Percentiles rank a stretch among this genome's conserved stretches.
phyloP scores from a whole-genome alignment of 208 protist genomes.

The Trypanosoma lewisi region DNA sequence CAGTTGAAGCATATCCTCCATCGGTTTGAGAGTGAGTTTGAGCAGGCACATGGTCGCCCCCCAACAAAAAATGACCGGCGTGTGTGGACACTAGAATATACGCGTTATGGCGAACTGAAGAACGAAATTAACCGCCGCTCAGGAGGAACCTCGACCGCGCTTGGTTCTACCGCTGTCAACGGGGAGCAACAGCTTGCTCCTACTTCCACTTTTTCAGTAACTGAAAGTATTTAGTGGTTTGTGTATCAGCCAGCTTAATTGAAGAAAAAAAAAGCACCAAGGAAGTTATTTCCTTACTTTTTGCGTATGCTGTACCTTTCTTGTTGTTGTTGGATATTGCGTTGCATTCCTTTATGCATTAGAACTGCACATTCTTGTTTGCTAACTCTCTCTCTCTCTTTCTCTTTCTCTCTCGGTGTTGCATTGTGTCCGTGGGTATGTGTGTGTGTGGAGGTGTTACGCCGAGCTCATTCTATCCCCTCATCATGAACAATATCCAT shows the following conservation, averaged over 20 bases:
- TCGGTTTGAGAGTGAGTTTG: conserved; percentile 79
- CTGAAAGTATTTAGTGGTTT: background rate
- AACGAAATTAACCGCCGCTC: conserved; percentile 57
- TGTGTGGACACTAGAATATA: conserved; percentile 59
- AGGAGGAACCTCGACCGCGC: too few relatives aligned
- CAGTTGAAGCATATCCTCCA: conserved; percentile 76
- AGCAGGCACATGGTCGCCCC: conserved; percentile 43
- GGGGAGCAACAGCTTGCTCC: background rate
- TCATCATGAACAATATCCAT: too few relatives aligned
- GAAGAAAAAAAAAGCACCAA: too few relatives aligned
- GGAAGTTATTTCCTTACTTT: too few relatives aligned
- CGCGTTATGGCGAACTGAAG: conserved; percentile 78
- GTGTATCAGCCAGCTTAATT: background rate
- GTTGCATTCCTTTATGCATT: too few relatives aligned
- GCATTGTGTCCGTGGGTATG: too few relatives aligned
- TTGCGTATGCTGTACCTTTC: too few relatives aligned
- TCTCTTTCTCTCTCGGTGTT: too few relatives aligned
- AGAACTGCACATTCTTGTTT: too few relatives aligned
- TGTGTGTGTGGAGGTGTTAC: too few relatives aligned
- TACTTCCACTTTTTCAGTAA: background rate
- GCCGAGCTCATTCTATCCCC: too few relatives aligned
- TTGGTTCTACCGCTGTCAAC: background rate
- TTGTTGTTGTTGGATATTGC: too few relatives aligned
- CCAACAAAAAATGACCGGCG: conserved; percentile 62
- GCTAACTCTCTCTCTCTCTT: background rate